Base-by-base conservation (phyloP, 2,329 filamentous ascomycete genomes). In the Endoconidiophora laricicola region DNA sequence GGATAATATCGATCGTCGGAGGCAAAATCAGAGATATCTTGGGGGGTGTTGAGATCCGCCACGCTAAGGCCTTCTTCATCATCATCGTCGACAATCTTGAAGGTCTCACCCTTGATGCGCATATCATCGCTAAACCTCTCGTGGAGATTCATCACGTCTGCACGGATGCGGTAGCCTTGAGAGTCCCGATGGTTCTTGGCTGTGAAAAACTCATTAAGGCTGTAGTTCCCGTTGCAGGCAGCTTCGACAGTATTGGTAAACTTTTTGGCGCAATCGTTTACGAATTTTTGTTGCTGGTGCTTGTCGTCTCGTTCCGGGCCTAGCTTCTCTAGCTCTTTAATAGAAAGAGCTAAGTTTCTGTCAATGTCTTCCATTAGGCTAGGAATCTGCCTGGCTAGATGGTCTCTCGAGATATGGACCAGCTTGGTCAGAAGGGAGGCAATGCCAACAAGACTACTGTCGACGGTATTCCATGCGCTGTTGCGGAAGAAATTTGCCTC, bases 401-500 rank as follows among this genome's bases (percentile, higher is more conserved):
- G 60, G 4, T 54, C 41, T 43, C 59, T 57, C 3, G 62, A 54
- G 1, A 62, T 46, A 3, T 59, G 56, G 4, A 62, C 39, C 41
- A 57, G 58, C 6, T 24, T 42, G 22, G 53, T 57, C 12, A 55
- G 55, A 18, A 56, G 51, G 4, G 49, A 48, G 18, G 55, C 52
- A 9, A 60, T 52, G 29, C 57, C 55, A 18, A 48, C 49, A 46
- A 52, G 47, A 36, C 59, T 55, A 0, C 59, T 44, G 6, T 16
- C 26, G 20, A 58, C 53, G 3, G 57, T 56, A 10, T 62, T 58
- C 54, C 62, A 69, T 7, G 61, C 58, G 7, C 62, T 57, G 37
- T 65, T 66, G 10, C 57, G 58, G 47, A 72, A 59, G 12, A 64
- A 65, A 47, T 67, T 62, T 61, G 65, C 65, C 18, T 70, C 69